Evolutionary conservation across 2,329 filamentous ascomycete species (phyloP).

Genomic region (Hypomyces perniciosus): DNA sequence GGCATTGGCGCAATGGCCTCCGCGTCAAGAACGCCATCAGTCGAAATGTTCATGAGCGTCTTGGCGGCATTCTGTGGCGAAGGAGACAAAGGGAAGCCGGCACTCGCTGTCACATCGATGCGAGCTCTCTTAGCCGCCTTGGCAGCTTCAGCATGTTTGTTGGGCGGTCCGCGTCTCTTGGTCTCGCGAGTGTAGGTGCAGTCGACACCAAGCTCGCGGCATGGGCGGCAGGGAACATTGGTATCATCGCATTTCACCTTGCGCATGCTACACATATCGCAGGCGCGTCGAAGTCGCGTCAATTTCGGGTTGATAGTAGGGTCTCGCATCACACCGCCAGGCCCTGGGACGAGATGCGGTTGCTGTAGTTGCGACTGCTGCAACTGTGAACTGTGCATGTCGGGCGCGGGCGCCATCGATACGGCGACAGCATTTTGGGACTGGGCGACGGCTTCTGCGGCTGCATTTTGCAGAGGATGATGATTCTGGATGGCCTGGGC

Average conservation of each 20-base stretch:
- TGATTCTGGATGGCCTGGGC: constrained; percentile 36
- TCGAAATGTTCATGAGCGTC: constrained; percentile 41
- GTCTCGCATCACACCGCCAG: constrained; percentile 28
- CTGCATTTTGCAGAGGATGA: constrained; percentile 33
- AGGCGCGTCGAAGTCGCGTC: constrained; percentile 52
- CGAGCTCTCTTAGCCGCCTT: constrained; percentile 46
- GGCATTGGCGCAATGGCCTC: constrained; percentile 67
- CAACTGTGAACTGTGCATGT: not conserved
- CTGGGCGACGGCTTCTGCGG: constrained; percentile 28
- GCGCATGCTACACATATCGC: constrained; percentile 56
- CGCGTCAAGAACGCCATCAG: constrained; percentile 44
- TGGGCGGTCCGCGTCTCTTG: constrained; percentile 53
- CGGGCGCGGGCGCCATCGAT: constrained; percentile 6
- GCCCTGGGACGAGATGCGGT: constrained; percentile 10
- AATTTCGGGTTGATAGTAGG: constrained; percentile 43
- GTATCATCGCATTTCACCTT: constrained; percentile 57
- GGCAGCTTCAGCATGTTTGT: constrained; percentile 53
- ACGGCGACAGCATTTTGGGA: constrained; percentile 8
- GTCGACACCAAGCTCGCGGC: constrained; percentile 50
- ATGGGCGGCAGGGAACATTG: constrained; percentile 51
- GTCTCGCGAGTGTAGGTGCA: constrained; percentile 53
- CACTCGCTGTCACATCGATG: constrained; percentile 24
- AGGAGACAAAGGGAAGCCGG: constrained; percentile 28
- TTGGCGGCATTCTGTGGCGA: constrained; percentile 44
- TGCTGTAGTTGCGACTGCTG: constrained; percentile 16